These are phyloP conservation scores for Mortierella hygrophila DNA, from an alignment of 192 early-diverging fungal genomes.

Conservation along the genomic window DNA sequence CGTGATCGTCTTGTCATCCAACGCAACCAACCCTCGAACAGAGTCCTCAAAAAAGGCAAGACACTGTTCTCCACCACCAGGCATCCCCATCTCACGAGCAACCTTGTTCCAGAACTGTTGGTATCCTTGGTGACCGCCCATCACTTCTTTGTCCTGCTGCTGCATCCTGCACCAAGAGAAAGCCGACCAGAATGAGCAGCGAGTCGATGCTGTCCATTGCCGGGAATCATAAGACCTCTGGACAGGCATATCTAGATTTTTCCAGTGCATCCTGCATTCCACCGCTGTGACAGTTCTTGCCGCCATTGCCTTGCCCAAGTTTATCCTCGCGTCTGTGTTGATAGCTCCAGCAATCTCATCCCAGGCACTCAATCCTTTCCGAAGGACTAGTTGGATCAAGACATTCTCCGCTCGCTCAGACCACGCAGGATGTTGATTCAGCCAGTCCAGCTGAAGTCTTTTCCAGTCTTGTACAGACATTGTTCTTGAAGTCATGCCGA, in stretches of 20 bases:
- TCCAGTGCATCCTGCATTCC: constrained; percentile 1
- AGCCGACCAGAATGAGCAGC: not conserved
- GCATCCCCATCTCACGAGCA: not conserved
- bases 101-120: not conserved
- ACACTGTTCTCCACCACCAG: not conserved
- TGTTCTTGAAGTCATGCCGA: not conserved
- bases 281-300: not conserved
- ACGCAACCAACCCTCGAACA: not conserved
- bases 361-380: not conserved
- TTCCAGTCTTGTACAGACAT: not conserved
- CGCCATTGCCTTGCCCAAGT: too few relatives aligned
- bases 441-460: not conserved
- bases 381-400: not conserved
- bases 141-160: not conserved
- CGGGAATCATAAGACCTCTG: not conserved
- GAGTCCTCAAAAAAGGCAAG: not conserved
- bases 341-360: not conserved
- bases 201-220: not conserved
- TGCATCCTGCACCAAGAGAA: not conserved
- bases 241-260: not conserved
- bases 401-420: not conserved
- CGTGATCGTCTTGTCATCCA: not conserved
- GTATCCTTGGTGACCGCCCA: not conserved
- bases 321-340: too few relatives aligned
- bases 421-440: not conserved